phyloP scores from a whole-genome alignment of 2,329 filamentous ascomycete species.

The Diaporthe sp. region DNA sequence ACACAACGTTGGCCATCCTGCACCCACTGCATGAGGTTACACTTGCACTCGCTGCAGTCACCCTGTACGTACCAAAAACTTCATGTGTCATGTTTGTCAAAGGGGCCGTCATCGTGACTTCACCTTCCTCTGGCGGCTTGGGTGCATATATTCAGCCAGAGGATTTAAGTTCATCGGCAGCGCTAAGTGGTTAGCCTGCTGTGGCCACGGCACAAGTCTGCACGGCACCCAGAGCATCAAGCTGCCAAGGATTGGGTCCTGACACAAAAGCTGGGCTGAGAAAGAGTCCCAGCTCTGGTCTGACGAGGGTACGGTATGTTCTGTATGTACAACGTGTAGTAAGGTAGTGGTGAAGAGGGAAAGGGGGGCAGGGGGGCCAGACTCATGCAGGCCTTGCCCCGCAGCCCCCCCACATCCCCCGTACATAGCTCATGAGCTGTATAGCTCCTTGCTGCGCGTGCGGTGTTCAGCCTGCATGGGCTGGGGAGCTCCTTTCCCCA shows the following conservation, averaged over 20 bases:
- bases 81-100: neutral
- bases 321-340: neutral
- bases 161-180: conserved; percentile 1
- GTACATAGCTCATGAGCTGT: neutral
- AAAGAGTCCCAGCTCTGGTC: no score
- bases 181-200: neutral
- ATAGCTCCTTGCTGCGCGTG: neutral
- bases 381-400: neutral
- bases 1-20: no score
- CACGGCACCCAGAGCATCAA: neutral
- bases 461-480: neutral
- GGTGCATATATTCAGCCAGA: neutral
- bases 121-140: neutral
- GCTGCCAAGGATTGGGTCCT: neutral
- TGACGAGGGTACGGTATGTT: neutral
- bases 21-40: neutral
- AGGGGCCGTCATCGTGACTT: neutral
- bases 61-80: neutral
- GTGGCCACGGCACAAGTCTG: neutral
- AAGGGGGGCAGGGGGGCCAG: neutral
- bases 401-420: neutral
- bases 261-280: no score
- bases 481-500: neutral
- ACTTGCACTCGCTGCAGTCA: neutral
- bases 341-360: neutral